These are phyloP conservation scores for Colletotrichum sp. DNA, from an alignment of 2,329 filamentous ascomycete genomes.

Conservation along the genomic window DNA sequence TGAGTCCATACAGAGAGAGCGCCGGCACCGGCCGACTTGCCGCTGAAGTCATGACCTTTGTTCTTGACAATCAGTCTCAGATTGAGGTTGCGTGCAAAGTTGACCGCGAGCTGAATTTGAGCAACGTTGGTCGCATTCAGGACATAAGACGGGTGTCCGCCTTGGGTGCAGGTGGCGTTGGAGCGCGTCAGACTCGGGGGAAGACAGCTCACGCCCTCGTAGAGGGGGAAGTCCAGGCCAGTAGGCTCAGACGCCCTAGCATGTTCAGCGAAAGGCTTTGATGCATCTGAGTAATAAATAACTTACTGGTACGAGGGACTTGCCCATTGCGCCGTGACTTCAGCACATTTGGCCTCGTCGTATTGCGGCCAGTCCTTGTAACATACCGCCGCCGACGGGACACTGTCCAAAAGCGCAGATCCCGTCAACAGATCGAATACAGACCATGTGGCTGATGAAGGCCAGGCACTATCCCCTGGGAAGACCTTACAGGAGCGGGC, in stretches of 20 bases:
- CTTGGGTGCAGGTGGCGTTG: slow-evolving; percentile 23
- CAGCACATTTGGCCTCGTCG: slow-evolving; percentile 37
- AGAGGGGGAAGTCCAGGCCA: slow-evolving; percentile 59
- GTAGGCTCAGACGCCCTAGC: slow-evolving; percentile 33
- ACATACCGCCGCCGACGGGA: slow-evolving; percentile 37
- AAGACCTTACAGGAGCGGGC: slow-evolving; percentile 12
- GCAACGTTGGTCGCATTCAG: slow-evolving; percentile 25
- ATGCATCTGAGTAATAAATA: too few relatives aligned
- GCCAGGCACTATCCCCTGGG: slow-evolving; percentile 12
- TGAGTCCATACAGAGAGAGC: slow-evolving; percentile 4
- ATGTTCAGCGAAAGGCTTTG: too few relatives aligned
- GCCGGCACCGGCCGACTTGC: background rate
- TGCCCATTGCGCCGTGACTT: slow-evolving; percentile 31
- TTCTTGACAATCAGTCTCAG: slow-evolving; percentile 43
- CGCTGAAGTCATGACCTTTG: slow-evolving; percentile 13
- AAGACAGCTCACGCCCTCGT: slow-evolving; percentile 47
- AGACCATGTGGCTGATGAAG: background rate
- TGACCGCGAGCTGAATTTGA: slow-evolving; percentile 24
- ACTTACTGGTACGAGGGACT: slow-evolving; percentile 22
- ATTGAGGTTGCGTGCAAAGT: slow-evolving; percentile 28
- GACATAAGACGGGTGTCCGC: slow-evolving; percentile 26
- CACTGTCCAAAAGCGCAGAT: background rate
- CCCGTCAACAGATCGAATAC: background rate
- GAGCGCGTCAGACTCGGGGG: slow-evolving; percentile 2
- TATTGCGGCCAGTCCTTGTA: slow-evolving; percentile 40